Evolutionary conservation across 805 yeast genomes (phyloP), one percentile per base, ranked within the genome.

Genomic region (Sungouiozyma intestinalis): DNA sequence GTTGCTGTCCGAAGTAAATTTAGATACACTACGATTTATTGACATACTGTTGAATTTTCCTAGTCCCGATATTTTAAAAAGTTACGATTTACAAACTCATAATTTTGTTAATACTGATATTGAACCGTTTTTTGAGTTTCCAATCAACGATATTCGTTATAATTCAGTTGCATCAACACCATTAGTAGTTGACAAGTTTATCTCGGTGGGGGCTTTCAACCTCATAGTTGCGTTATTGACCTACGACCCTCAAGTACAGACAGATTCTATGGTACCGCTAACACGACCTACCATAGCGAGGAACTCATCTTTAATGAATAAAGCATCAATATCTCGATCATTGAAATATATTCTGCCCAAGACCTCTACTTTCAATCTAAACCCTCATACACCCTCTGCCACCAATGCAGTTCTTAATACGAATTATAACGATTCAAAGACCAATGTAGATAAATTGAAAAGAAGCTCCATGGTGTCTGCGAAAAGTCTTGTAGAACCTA

Each of bases 31-130:
- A 11, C 40, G 38, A 8, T 55, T 59, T 34, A 34, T 59, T 17
- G 45, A 46, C 35, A 39, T 52, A 16, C 48, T 54, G 13, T 29
- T 52, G 19, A 47, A 51, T 39, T 57, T 48, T 32, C 61, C 63
- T 2, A 43, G 44, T n/a, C 40, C 48, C 7, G 36, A 39, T 15
- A 19, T 41, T 14, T 29, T 39, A 21, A 40, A 41, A 3, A 27
- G 33, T n/a, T 40, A 32, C 35, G 49, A 51, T 51, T 17, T 59
- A 49, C 17, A 50, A 51, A 24, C 51, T 46, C 40, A 49, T 46
- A 62, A 58, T 51, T 51, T 52, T 29, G 33, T 36, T 3, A 39
- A 39, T 20, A 29, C 45, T 4, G 48, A 52, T 40, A 31, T 51
- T 3, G 39, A 33, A n/a, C 14, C 15, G 18, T 17, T 36, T 6